Conservation (phyloP, 176 grass and related monocot genomes). For the Melocanna baccifera region DNA sequence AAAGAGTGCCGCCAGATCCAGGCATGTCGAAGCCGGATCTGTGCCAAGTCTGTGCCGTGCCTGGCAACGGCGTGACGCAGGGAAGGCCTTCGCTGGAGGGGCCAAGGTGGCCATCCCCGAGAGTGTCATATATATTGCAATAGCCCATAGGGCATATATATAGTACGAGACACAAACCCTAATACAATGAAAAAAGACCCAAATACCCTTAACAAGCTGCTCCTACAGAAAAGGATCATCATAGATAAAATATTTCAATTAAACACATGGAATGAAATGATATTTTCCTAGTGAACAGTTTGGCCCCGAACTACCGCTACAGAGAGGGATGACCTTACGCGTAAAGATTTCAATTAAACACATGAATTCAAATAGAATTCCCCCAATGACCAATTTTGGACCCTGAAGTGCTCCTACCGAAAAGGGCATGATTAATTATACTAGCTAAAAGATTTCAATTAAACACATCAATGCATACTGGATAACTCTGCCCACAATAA, state of each 20-base stretch:
- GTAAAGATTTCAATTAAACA: not conserved
- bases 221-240: not conserved
- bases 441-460: not conserved
- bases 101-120: too few relatives aligned
- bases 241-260: not conserved
- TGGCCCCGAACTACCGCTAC: not conserved
- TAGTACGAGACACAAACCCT: too few relatives aligned
- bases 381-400: not conserved
- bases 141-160: too few relatives aligned
- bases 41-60: too few relatives aligned
- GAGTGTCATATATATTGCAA: too few relatives aligned
- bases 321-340: not conserved
- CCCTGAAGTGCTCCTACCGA: not conserved
- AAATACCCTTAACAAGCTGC: too few relatives aligned
- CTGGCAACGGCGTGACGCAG: too few relatives aligned
- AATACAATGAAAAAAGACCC: too few relatives aligned
- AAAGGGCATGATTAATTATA: not conserved
- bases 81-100: too few relatives aligned
- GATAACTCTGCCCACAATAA: not conserved
- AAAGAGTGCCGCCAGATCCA: too few relatives aligned
- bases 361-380: not conserved
- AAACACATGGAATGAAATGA: not conserved
- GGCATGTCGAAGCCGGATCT: too few relatives aligned
- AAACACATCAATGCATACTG: not conserved
- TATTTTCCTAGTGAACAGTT: not conserved